phyloP scores from a whole-genome alignment of 768 basidiomycete genomes.

The Harrya chromipes region DNA sequence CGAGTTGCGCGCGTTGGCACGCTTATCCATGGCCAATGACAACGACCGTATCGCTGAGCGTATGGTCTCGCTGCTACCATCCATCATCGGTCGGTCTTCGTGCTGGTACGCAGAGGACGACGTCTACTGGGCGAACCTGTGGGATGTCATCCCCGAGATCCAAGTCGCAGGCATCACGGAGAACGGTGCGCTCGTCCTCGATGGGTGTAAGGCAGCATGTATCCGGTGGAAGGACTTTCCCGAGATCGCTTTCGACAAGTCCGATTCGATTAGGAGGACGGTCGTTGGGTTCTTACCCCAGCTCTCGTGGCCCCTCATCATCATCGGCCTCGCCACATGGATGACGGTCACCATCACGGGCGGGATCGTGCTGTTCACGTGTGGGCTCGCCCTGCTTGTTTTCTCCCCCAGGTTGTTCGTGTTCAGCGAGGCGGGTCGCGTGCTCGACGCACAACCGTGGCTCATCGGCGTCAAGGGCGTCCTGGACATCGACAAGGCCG shows the following conservation, averaged over 20 bases:
- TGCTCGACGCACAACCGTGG: constrained; percentile 17
- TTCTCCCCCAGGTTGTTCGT: constrained; percentile 5
- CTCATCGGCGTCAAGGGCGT: constrained; percentile 21
- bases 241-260: constrained; percentile 6
- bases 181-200: constrained; percentile 16
- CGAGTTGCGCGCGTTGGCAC: constrained; percentile 16
- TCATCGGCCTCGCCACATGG: constrained; percentile 1
- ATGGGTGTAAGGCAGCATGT: constrained; percentile 15
- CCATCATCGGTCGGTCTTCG: neutral
- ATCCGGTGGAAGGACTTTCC: constrained; percentile 24
- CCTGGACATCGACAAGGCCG: constrained; percentile 6
- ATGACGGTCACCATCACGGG: neutral
- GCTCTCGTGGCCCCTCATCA: constrained; percentile 6
- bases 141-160: constrained; percentile 18
- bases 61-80: constrained; percentile 20
- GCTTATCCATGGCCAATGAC: constrained; percentile 23
- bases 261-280: constrained; percentile 6
- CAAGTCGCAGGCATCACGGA: constrained; percentile 19
- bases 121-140: constrained; percentile 12
- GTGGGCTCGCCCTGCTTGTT: constrained; percentile 2
- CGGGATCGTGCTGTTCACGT: neutral
- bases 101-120: constrained; percentile 22
- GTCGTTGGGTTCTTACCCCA: constrained; percentile 9
- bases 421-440: constrained; percentile 15
- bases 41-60: constrained; percentile 21